Evolutionary conservation across 2,329 filamentous ascomycete species (phyloP), one percentile per base, ranked within the genome.

Genomic region (Dendrostoma leiphaemia): DNA sequence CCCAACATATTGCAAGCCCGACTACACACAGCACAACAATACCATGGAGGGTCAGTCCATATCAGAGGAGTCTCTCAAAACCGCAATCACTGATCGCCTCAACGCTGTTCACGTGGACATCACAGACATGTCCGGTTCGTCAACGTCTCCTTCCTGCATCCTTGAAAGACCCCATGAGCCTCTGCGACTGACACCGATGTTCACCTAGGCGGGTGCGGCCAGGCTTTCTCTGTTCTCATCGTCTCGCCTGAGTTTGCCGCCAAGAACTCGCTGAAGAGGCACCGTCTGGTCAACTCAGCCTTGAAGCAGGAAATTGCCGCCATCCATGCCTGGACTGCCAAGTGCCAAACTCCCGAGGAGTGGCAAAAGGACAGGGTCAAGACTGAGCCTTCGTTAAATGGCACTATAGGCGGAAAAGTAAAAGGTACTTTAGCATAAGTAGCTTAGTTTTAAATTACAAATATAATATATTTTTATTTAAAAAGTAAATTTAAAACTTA

Each of bases 251-350:
- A 83, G 54, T 91, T 91, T 69, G 77, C 80, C 53, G 85, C 84
- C 63, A 87, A 89, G 70, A 88, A 76, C 66, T 89, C 89, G 49
- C 83, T 97, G 54, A 91, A 91, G 68, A 83, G 92, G 54, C 90
- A 96, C 72, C 85, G 92, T 40, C 43, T 56, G 59, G 91, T 96
- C 63, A 96, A 97, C 72, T 81, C 81, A 15, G 85, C 85, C 5
- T 78, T 97, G 63, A 93, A 91, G 75, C 82, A 86, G 44, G 91
- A 97, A 74, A 96, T 97, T 69, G 89, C 90, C 15, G 83, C 82
- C 60, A 96, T 97, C 63, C 92, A 97, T 75, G 92, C 92, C 35
- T 97, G 92, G 92, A 95, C 90, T 53, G 90, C 91, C 26, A 95
- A 91, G 74, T 96, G 92, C 70, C 89, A 91, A 75, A 97, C 92